Percentiles rank a stretch among this genome's conserved stretches.
Conservation (phyloP, 208 protist species). For the Balamuthia mandrillaris region DNA sequence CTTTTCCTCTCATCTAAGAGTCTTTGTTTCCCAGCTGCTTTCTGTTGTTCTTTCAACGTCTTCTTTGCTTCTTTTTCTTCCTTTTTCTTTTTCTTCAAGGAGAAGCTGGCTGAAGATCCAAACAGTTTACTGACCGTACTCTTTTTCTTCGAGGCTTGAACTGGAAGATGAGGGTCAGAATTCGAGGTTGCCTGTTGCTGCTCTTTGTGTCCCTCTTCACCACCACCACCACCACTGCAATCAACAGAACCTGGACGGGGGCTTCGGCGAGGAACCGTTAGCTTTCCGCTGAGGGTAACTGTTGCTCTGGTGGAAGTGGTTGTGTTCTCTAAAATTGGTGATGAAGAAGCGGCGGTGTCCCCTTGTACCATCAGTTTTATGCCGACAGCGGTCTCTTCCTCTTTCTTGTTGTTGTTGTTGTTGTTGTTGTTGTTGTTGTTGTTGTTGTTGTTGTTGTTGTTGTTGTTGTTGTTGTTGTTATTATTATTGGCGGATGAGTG, state of each 20-base stretch:
- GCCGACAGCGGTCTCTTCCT: not conserved
- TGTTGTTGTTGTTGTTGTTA: not conserved
- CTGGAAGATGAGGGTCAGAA: not conserved
- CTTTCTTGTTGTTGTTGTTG: not conserved
- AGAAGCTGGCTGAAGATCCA: no score
- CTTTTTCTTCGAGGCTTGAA: not conserved
- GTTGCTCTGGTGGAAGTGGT: not conserved
- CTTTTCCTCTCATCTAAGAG: not conserved
- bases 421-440: not conserved
- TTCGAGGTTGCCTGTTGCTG: no score
- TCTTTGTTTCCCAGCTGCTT: not conserved
- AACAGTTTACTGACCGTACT: not conserved
- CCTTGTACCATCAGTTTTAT: not conserved
- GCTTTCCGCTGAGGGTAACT: not conserved
- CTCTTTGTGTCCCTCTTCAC: no score
- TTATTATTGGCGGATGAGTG: no score
- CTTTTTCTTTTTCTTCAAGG: not conserved
- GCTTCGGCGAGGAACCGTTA: not conserved
- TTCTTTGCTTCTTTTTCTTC: constrained; percentile 3
- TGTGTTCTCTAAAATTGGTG: not conserved
- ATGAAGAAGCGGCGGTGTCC: not conserved
- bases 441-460: not conserved
- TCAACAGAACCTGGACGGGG: not conserved
- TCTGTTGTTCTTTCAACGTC: not conserved
- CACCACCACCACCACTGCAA: no score